Percentiles rank a stretch among this genome's conserved stretches.
Evolutionary conservation across 2,329 filamentous ascomycete genomes (phyloP).

Genomic region (Talaromyces sp.): DNA sequence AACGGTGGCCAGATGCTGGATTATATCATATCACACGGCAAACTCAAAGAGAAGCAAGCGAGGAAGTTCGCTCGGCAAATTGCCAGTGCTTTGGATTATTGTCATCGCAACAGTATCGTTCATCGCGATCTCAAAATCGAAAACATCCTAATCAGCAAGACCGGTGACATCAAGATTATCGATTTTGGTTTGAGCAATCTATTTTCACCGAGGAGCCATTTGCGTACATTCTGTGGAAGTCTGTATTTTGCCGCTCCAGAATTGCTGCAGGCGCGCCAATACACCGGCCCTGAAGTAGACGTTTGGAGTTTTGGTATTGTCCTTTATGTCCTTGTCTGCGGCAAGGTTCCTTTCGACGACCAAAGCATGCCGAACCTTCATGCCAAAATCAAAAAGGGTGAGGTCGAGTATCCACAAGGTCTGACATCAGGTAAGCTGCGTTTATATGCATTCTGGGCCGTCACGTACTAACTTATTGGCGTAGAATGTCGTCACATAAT

Average conservation of each 20-base stretch:
- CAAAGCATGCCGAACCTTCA: slow-evolving; percentile 98
- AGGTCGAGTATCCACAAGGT: slow-evolving; percentile 94
- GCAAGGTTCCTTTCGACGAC: slow-evolving; percentile 97
- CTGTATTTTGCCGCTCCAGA: slow-evolving; percentile 97
- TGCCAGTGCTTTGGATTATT: slow-evolving; percentile 93
- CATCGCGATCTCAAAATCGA: slow-evolving; percentile 98
- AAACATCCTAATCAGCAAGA: slow-evolving; percentile 98
- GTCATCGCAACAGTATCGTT: slow-evolving; percentile 96
- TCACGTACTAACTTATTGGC: slow-evolving; percentile 35
- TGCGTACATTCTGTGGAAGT: slow-evolving; percentile 97
- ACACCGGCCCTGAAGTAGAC: slow-evolving; percentile 94
- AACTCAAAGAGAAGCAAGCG: slow-evolving; percentile 96
- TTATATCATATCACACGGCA: slow-evolving; percentile 97
- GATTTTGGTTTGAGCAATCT: slow-evolving; percentile 97
- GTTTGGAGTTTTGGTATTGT: slow-evolving; percentile 99
- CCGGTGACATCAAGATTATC: slow-evolving; percentile 98
- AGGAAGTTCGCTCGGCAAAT: slow-evolving; percentile 98
- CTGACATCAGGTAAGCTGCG: slow-evolving; percentile 71
- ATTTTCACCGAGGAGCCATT: slow-evolving; percentile 76
- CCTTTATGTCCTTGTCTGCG: slow-evolving; percentile 92
- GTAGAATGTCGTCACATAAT: slow-evolving; percentile 91
- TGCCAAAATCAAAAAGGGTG: slow-evolving; percentile 96
- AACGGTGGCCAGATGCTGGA: slow-evolving; percentile 99
- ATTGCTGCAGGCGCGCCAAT: slow-evolving; percentile 85
- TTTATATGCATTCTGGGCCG: slow-evolving; percentile 16